phyloP scores from a whole-genome alignment of 108 stramenopile genomes.

The Epithemia pelagica region DNA sequence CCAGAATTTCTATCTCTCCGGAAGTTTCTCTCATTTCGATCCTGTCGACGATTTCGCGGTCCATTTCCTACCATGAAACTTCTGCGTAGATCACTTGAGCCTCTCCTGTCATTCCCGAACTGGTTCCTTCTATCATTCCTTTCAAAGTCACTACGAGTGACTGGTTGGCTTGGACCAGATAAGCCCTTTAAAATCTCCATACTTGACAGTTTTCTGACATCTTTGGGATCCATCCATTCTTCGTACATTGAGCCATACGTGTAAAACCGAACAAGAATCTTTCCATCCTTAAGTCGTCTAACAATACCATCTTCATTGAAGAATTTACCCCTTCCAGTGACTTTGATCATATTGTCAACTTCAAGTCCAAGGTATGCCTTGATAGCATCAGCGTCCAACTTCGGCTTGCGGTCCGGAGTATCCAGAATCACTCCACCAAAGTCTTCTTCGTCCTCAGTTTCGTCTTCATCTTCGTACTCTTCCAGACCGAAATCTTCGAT shows the following conservation, averaged over 20 bases:
- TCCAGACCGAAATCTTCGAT: constrained; percentile 80
- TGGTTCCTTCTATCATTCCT: constrained; percentile 6
- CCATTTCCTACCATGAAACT: constrained; percentile 7
- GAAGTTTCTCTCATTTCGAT: constrained; percentile 49
- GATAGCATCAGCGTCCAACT: constrained; percentile 24
- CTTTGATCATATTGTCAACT: constrained; percentile 78
- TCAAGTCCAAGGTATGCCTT: constrained; percentile 31
- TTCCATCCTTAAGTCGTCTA: constrained; percentile 62
- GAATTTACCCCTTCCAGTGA: constrained; percentile 49
- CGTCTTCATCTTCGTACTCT: constrained; percentile 38
- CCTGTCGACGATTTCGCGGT: constrained; percentile 58
- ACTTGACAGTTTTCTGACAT: constrained; percentile 58
- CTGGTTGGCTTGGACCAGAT: constrained; percentile 53
- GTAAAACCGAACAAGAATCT: constrained; percentile 61
- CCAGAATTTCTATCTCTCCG: constrained; percentile 38
- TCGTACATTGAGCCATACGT: constrained; percentile 73
- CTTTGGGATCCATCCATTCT: constrained; percentile 71
- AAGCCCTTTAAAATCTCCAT: constrained; percentile 58
- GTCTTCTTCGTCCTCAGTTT: constrained; percentile 39
- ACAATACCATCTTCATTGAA: constrained; percentile 73
- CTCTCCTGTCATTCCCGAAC: constrained; percentile 18
- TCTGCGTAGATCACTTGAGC: constrained; percentile 24
- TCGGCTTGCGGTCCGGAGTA: constrained; percentile 34
- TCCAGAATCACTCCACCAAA: constrained; percentile 53
- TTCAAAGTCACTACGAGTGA: constrained; percentile 47